phyloP scores from a whole-genome alignment of 805 yeast species.

The Teunomyces cretensis region DNA sequence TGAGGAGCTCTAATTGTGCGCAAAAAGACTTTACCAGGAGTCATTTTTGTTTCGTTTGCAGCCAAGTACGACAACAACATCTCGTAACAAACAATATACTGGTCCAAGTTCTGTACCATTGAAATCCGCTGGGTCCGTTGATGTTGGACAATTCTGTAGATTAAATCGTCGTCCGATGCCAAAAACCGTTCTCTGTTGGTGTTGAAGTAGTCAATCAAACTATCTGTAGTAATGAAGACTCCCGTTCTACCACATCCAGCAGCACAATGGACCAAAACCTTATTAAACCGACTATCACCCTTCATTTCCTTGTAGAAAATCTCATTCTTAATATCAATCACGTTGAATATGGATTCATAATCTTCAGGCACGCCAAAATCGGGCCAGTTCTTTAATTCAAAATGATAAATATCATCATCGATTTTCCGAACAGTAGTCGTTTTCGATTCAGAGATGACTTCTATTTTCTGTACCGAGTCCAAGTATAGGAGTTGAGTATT shows the following conservation, averaged over 20 bases:
- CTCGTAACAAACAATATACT: conserved; percentile 74
- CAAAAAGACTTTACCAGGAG: neutral
- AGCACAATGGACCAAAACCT: conserved; percentile 26
- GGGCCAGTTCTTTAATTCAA: conserved; percentile 46
- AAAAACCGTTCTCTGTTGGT: conserved; percentile 3
- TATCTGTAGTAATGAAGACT: conserved; percentile 27
- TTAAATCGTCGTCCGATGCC: conserved; percentile 45
- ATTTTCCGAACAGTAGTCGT: conserved; percentile 10
- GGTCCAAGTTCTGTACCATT: conserved; percentile 82
- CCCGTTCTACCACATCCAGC: conserved; percentile 34
- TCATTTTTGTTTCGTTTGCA: neutral
- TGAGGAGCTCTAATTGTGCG: no score
- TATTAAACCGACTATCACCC: conserved; percentile 5
- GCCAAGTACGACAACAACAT: conserved; percentile 33
- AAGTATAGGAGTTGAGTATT: conserved; percentile 21
- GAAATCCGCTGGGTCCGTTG: conserved; percentile 75
- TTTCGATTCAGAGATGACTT: conserved; percentile 3
- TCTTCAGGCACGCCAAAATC: conserved; percentile 45
- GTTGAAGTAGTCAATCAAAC: conserved; percentile 18
- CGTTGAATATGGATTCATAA: conserved; percentile 27
- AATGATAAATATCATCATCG: conserved; percentile 29
- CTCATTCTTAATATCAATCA: conserved; percentile 35
- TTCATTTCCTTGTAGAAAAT: conserved; percentile 14
- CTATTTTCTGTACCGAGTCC: conserved; percentile 9
- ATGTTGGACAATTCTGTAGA: conserved; percentile 61